Evolutionary conservation across 495 filamentous ascomycete genomes (phyloP).

Genomic region (Penicillium daleae): DNA sequence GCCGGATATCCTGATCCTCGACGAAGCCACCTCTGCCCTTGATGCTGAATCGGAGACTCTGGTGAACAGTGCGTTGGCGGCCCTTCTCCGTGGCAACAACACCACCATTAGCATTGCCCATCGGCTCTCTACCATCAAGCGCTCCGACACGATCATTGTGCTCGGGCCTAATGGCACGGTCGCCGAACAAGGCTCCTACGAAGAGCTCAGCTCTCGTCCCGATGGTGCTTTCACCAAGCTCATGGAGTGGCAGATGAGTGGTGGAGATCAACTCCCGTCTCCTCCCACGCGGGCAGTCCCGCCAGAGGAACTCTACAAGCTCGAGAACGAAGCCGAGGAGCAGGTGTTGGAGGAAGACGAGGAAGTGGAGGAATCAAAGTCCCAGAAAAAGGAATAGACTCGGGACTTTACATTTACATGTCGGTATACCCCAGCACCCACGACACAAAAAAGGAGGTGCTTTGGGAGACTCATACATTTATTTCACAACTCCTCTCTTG

Average conservation of each 20-base stretch:
- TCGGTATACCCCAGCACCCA: neutral
- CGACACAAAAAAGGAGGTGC: neutral
- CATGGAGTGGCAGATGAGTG: slow-evolving; percentile 99
- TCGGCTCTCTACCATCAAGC: slow-evolving; percentile 92
- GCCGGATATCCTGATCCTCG: slow-evolving; percentile 93
- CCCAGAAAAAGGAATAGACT: slow-evolving; percentile 29
- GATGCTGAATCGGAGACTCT: slow-evolving; percentile 98
- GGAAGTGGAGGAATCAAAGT: slow-evolving; percentile 20
- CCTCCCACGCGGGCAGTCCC: slow-evolving; percentile 29
- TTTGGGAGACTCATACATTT: slow-evolving; percentile 10
- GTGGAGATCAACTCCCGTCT: slow-evolving; percentile 61
- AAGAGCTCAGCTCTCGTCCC: slow-evolving; percentile 68
- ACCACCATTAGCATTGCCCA: slow-evolving; percentile 98
- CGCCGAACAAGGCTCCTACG: slow-evolving; percentile 82
- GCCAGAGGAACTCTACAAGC: slow-evolving; percentile 41
- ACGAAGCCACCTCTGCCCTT: slow-evolving; percentile 91
- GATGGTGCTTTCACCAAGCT: slow-evolving; percentile 87
- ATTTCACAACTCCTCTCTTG: slow-evolving; percentile 3
- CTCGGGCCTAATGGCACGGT: slow-evolving; percentile 82
- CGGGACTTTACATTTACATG: neutral
- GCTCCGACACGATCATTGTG: slow-evolving; percentile 89
- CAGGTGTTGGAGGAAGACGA: slow-evolving; percentile 29
- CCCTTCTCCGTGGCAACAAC: slow-evolving; percentile 80
- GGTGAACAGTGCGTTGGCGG: slow-evolving; percentile 84
- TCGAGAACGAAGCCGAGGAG: slow-evolving; percentile 38